These are phyloP conservation scores for Thyridium curvatum DNA, from an alignment of 2,329 filamentous ascomycete species.

Conservation along the genomic window DNA sequence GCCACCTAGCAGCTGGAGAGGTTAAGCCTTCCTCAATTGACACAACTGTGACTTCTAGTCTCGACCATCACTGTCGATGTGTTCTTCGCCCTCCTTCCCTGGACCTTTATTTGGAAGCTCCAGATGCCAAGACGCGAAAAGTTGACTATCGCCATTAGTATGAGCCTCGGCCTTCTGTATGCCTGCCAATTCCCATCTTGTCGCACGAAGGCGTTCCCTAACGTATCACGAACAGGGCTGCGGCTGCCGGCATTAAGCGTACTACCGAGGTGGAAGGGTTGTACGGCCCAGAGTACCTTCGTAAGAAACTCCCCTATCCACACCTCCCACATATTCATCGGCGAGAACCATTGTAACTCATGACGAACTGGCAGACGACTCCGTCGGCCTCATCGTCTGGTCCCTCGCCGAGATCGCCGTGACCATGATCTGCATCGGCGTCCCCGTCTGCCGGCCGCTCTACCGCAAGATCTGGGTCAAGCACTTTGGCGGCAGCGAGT, in stretches of 20 bases:
- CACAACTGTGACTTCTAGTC: constrained; percentile 14
- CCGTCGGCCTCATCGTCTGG: constrained; percentile 2
- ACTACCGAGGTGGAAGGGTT: constrained; percentile 1
- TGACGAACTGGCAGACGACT: constrained; percentile 2
- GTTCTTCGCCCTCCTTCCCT: constrained; percentile 32
- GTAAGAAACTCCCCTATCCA: too few relatives aligned
- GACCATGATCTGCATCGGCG: constrained; percentile 4
- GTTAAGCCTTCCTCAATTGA: constrained; percentile 1
- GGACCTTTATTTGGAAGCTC: constrained; percentile 35
- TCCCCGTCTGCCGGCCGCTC: constrained; percentile 6
- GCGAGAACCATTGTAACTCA: too few relatives aligned
- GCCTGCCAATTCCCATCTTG: constrained; percentile 11
- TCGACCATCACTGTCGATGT: constrained; percentile 32
- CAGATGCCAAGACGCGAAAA: constrained; percentile 39
- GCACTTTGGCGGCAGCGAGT: too few relatives aligned
- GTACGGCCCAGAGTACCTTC: constrained; percentile 1
- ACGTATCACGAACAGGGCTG: constrained; percentile 18
- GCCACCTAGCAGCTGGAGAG: too few relatives aligned
- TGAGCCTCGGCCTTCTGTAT: constrained; percentile 35
- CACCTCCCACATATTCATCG: too few relatives aligned
- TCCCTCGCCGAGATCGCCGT: constrained; percentile 7
- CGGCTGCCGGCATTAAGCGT: constrained; percentile 22
- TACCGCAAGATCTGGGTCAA: too few relatives aligned
- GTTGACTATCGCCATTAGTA: constrained; percentile 31
- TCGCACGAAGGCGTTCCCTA: constrained; percentile 16